Base-by-base conservation (phyloP, 208 protist genomes). In the Trypanosoma melophagium region DNA sequence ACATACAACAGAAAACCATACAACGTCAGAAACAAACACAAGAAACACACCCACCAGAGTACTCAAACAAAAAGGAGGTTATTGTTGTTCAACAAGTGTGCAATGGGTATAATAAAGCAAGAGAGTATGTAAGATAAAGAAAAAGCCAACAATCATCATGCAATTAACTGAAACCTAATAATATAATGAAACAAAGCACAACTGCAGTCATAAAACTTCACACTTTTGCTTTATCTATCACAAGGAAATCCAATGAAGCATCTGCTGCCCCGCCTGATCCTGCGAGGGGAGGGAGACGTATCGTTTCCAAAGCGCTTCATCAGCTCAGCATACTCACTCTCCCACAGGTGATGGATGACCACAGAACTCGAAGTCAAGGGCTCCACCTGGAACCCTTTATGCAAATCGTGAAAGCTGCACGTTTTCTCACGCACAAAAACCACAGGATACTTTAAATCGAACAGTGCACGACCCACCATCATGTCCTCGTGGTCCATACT, bases 361-460 rank as follows among this genome's bases (percentile, higher is more conserved):
- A 69, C 16, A 40, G 64, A 69, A 0, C 14, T 5, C 13, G 21
- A 24, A 0, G 28, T 51, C 3, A 60, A 1, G 14, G 51, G 53
- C 1, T 22, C 5, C 4, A 42, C 35, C 1, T 41, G 35, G 4
- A 12, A 5, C 1, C n/a, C 22, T 3, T 7, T 40, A 40, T 69
- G 53, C 35, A 70, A 19, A 44, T 70, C 40, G 45, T 70, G 54
- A 45, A 70, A 70, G 9, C 22, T 3, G 35, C 65, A 70, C 0
- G 17, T 2, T 1, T n/a, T 28, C 14, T 70, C 65, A 12, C 17
- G 19, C 2, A 55, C 41, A 44, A 49, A 62, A 2, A 66, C 1
- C 35, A 60, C 2, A n/a, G 1, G 7, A 19, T 53, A 70, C 14
- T 54, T 21, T 0, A 24, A 22, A 8, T 54, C 21, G 8, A 40